Evolutionary conservation across 75 land plant species (phyloP).

Genomic region (Azolla pinnata): DNA sequence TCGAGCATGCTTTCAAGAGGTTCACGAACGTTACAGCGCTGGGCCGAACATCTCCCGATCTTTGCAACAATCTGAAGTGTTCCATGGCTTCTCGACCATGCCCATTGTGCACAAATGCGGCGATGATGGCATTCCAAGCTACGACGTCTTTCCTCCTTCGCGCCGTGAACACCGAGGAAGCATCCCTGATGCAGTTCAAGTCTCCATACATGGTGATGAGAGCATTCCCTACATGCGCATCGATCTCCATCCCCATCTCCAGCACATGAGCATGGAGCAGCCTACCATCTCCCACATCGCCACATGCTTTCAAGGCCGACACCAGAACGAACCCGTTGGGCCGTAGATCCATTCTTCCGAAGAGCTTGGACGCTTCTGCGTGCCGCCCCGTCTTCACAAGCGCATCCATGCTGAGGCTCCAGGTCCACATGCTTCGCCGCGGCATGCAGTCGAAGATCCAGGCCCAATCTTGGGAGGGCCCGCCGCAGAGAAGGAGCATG

Average conservation of each 20-base stretch:
- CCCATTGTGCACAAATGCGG: constrained; percentile 23
- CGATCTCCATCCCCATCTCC: constrained; percentile 29
- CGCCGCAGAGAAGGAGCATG: too few relatives aligned
- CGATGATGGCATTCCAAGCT: constrained; percentile 29
- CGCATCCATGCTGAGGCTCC: too few relatives aligned
- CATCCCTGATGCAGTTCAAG: constrained; percentile 19
- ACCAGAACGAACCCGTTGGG: too few relatives aligned
- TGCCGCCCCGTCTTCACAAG: too few relatives aligned
- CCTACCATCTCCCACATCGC: too few relatives aligned
- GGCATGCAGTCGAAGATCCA: too few relatives aligned
- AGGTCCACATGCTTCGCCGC: too few relatives aligned
- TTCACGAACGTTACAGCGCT: constrained; percentile 3
- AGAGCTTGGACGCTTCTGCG: too few relatives aligned
- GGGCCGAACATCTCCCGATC: constrained; percentile 6
- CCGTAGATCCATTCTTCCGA: too few relatives aligned
- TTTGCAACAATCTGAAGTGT: constrained; percentile 17
- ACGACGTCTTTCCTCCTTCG: constrained; percentile 20
- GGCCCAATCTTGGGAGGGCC: too few relatives aligned
- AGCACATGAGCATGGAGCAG: too few relatives aligned
- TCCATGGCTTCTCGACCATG: constrained; percentile 16
- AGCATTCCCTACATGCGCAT: constrained; percentile 40
- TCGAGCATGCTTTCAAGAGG: constrained; percentile 6
- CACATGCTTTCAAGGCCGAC: too few relatives aligned
- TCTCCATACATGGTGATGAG: constrained; percentile 49
- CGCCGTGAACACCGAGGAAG: constrained; percentile 8